Percentiles rank a stretch among this genome's conserved stretches.
These are phyloP conservation scores for Candida boleticola DNA, from an alignment of 805 yeast genomes.

Conservation along the genomic window DNA sequence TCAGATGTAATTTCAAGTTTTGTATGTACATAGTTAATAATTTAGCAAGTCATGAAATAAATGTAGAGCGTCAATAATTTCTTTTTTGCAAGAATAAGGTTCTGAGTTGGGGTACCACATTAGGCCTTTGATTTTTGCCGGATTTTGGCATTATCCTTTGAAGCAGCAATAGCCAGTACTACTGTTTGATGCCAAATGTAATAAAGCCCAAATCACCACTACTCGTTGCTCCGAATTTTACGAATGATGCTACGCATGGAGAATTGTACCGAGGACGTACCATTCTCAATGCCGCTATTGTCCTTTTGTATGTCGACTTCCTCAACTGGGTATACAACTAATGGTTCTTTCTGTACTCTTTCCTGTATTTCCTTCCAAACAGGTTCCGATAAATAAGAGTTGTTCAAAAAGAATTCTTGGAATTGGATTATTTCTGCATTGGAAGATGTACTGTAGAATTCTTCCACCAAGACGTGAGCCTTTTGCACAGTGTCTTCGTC, in stretches of 20 bases:
- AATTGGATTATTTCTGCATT: neutral
- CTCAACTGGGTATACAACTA: neutral
- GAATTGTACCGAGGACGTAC: neutral
- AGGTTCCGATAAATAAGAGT: constrained; percentile 5
- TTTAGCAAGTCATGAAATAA: no score
- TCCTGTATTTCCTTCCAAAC: constrained; percentile 4
- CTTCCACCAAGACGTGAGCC: neutral
- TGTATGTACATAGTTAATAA: no score
- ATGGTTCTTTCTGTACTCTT: constrained; percentile 1
- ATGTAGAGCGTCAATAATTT: no score
- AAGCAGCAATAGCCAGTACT: no score
- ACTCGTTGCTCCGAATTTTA: neutral
- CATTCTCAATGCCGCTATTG: neutral
- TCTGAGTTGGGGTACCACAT: no score
- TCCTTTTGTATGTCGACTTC: neutral
- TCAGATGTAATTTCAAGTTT: no score
- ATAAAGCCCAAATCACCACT: no score
- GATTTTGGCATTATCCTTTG: no score
- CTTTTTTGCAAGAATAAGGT: no score
- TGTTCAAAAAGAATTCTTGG: constrained; percentile 2
- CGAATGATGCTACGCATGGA: neutral
- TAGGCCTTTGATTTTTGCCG: no score
- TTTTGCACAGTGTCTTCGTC: constrained; percentile 3
- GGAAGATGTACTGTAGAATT: neutral
- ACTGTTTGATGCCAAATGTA: no score